Evolutionary conservation across 1,284 basidiomycete genomes (phyloP), one percentile per base, ranked within the genome.

Genomic region (Gymnopus androsaceus): DNA sequence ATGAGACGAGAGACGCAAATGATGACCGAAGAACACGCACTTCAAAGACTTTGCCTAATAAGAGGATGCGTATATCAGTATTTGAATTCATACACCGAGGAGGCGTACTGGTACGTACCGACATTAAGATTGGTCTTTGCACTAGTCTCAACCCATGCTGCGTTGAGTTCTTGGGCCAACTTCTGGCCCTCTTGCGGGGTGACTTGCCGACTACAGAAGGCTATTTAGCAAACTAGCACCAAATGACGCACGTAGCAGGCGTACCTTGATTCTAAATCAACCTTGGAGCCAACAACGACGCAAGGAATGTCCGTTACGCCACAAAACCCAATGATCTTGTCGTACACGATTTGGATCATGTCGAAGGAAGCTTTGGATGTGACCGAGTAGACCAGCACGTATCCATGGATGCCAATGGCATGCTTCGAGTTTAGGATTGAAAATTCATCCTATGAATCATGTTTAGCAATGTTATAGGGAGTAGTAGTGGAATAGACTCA

Each of bases 311-410:
- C 85, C 59, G 89, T 86, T 50, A 93, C 83, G 47, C 95, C 96
- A 54, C 92, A 94, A 70, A 94, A 98, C 73, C 95, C 90, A 66
- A 95, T 79, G 66, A 99, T 98, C 84, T 99, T 99, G 80, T 99
- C 95, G 69, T 98, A 89, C 40, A 99, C 87, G 66, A 94, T 91
- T 71, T 92, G 86, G 61, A 98, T 84, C 92, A 98, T 98, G 64
- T 98, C 93, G 75, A 98, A 98, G 25, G 93, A 95, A 66, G 88
- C 88, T 61, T 90, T 81, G 33, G 92, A 95, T 8, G 93, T 87
- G 72, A 99, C 94, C 8, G 93, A 94, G 79, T 98, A 99, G 46
- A 99, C 96, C 52, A 81, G 73, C 56, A 80, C 73, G 62, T 78
- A 81, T 60, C 78, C 79, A 59, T 81, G 79, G 50, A 80, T 80